phyloP scores from a whole-genome alignment of 306 rosid species.

The Cucumis cinereus region DNA sequence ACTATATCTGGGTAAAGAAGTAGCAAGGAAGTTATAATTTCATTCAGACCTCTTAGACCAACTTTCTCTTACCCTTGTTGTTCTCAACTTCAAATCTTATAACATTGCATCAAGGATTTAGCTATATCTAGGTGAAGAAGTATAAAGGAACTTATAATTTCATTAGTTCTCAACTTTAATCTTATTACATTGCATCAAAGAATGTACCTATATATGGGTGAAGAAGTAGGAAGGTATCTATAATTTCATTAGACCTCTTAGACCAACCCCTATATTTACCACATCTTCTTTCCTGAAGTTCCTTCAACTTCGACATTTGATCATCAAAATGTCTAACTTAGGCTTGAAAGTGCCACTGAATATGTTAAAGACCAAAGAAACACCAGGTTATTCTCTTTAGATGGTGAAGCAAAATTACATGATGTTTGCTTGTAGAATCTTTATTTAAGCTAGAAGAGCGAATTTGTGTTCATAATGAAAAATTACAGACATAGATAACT shows the following conservation, averaged over 20 bases:
- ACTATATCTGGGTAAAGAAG: background rate
- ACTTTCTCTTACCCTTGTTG: background rate
- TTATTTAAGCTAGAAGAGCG: background rate
- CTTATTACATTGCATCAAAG: background rate
- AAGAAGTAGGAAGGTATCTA: background rate
- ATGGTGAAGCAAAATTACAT: background rate
- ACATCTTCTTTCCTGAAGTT: background rate
- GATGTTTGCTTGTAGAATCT: background rate
- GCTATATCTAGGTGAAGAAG: too few species aligned
- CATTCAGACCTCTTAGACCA: background rate
- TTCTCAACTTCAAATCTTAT: too few species aligned
- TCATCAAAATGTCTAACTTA: background rate
- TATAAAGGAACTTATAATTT: too few species aligned
- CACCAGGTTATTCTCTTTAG: background rate
- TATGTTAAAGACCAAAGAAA: background rate
- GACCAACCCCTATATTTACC: background rate
- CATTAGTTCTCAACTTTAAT: background rate
- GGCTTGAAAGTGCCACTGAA: background rate
- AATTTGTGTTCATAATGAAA: background rate
- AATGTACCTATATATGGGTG: background rate
- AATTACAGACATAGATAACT: background rate
- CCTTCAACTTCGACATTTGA: too few species aligned
- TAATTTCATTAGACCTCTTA: background rate
- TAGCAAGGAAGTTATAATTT: background rate
- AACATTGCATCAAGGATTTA: background rate